A percentile compares a stretch with the other conserved stretches of the same genome.
Evolutionary conservation across 2,329 filamentous ascomycete species (phyloP).

Genomic region (Epichloe gansuensis): DNA sequence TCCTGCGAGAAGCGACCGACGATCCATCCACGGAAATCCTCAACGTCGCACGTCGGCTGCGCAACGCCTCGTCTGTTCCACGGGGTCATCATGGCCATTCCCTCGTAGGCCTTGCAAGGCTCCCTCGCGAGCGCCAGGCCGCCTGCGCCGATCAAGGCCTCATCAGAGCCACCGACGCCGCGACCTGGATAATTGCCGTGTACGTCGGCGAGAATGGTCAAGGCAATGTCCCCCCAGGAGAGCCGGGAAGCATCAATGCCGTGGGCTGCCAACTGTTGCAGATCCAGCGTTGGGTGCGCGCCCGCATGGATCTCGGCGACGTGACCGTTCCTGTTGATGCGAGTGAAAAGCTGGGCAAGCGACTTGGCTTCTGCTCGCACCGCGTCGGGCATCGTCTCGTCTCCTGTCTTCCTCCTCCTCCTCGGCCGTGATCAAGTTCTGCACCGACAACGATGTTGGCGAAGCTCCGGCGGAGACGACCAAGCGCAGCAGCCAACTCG

Average conservation of each 20-base stretch:
- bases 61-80: conserved; percentile 32
- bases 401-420: conserved; percentile 4
- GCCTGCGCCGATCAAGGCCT: conserved; percentile 59
- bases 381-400: conserved; percentile 7
- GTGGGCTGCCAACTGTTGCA: conserved; percentile 68
- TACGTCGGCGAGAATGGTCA: conserved; percentile 62
- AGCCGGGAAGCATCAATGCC: conserved; percentile 34
- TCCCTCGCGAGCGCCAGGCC: conserved; percentile 61
- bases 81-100: conserved; percentile 56
- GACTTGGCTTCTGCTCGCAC: conserved; percentile 10
- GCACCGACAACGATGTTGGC: conserved; percentile 44
- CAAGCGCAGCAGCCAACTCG: conserved; percentile 13
- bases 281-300: conserved; percentile 63
- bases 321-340: conserved; percentile 25
- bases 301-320: conserved; percentile 62
- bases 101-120: conserved; percentile 58
- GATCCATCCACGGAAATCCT: conserved; percentile 45
- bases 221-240: conserved; percentile 45
- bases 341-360: conserved; percentile 11
- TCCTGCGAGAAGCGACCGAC: conserved; percentile 66
- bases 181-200: conserved; percentile 54
- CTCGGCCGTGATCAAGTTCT: conserved; percentile 12
- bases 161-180: conserved; percentile 33
- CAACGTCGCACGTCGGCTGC: conserved; percentile 17
- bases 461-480: conserved; percentile 62